phyloP scores from a whole-genome alignment of 805 yeast genomes.

The Priceomyces fermenticarens region DNA sequence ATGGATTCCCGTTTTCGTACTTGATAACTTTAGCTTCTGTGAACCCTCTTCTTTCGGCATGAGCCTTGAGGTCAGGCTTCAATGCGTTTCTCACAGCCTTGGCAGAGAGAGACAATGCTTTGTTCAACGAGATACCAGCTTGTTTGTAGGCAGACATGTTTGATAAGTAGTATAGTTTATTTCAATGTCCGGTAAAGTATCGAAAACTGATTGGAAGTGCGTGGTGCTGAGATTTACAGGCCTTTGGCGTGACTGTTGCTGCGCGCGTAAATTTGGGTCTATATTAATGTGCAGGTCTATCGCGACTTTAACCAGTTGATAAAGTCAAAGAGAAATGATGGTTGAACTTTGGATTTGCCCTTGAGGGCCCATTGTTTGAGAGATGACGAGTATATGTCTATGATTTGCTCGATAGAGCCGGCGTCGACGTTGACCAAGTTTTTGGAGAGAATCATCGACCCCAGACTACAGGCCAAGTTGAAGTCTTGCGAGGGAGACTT shows the following conservation, averaged over 20 bases:
- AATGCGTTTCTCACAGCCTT: constrained; percentile 82
- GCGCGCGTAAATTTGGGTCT: neutral
- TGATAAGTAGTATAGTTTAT: neutral
- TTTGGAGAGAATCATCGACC: constrained; percentile 65
- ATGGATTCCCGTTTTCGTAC: constrained; percentile 64
- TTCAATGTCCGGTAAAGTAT: constrained; percentile 4
- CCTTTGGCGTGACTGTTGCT: neutral
- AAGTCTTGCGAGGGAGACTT: constrained; percentile 48
- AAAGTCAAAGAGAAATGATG: constrained; percentile 68
- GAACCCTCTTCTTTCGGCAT: constrained; percentile 66
- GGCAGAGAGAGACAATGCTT: constrained; percentile 88
- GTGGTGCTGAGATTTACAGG: constrained; percentile 5
- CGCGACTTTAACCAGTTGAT: constrained; percentile 74
- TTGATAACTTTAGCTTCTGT: constrained; percentile 73
- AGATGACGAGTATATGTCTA: constrained; percentile 54
- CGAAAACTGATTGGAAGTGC: constrained; percentile 1
- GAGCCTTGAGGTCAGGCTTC: constrained; percentile 79
- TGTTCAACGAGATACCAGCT: constrained; percentile 64
- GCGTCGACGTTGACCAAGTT: constrained; percentile 40
- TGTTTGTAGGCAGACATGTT: constrained; percentile 47
- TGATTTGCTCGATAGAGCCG: constrained; percentile 38
- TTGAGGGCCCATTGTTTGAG: constrained; percentile 60
- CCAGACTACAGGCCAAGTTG: constrained; percentile 57
- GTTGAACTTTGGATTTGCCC: constrained; percentile 44
- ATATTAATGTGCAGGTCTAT: constrained; percentile 1